phyloP scores from a whole-genome alignment of 495 filamentous ascomycete genomes.

The Tetracladium setigerum region DNA sequence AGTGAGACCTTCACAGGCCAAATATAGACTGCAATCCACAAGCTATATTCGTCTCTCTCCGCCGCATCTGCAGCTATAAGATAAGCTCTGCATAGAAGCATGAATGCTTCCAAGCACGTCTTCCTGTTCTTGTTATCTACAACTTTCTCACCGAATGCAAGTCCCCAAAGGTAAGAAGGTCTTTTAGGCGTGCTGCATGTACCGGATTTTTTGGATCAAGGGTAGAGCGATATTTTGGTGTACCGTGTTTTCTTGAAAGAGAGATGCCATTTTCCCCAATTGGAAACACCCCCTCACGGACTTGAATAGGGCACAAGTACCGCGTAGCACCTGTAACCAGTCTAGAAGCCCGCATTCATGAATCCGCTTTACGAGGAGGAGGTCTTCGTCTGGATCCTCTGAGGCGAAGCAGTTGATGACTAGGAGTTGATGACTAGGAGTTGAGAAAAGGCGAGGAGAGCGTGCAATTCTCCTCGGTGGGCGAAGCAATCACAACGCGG shows the following conservation, averaged over 20 bases:
- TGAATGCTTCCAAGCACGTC: background rate
- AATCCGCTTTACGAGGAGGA: slow-evolving; percentile 1
- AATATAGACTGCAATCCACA: slow-evolving; percentile 5
- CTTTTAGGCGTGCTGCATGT: too few relatives aligned
- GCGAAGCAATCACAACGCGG: slow-evolving; percentile 21
- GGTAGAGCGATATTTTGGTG: background rate
- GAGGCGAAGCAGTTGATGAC: slow-evolving; percentile 11
- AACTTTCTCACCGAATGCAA: background rate
- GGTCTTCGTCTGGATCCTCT: slow-evolving; percentile 9
- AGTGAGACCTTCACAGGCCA: slow-evolving; percentile 8
- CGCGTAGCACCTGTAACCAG: slow-evolving; percentile 13
- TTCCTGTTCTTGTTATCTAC: slow-evolving; percentile 1
- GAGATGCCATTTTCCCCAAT: background rate
- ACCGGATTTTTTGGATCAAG: background rate
- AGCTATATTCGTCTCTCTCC: background rate
- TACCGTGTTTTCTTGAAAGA: slow-evolving; percentile 1
- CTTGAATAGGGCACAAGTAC: slow-evolving; percentile 6
- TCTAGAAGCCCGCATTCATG: background rate
- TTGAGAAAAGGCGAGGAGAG: slow-evolving; percentile 29
- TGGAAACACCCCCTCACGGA: background rate
- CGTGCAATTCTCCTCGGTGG: slow-evolving; percentile 24
- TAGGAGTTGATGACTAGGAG: slow-evolving; percentile 2
- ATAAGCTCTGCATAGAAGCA: background rate
- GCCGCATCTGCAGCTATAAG: too few relatives aligned
- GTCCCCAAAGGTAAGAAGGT: too few relatives aligned